These are phyloP conservation scores for Tetrahymena elliotti DNA, from an alignment of 73 alveolate species.

Conservation along the genomic window DNA sequence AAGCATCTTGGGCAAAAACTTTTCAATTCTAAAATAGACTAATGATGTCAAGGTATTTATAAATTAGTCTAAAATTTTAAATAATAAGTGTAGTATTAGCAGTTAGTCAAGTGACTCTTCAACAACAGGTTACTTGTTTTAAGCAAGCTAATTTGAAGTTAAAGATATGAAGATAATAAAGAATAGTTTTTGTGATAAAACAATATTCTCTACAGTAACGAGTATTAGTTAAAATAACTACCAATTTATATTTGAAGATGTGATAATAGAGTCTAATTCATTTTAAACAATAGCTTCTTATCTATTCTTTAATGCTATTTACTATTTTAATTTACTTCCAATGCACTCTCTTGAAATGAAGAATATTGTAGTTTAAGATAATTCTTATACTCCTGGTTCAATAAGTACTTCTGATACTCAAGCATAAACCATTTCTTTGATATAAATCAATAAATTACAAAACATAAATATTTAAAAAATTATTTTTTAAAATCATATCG, in stretches of 20 bases:
- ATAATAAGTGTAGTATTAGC: background rate
- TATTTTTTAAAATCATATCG: background rate
- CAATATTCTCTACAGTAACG: background rate
- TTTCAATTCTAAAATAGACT: background rate
- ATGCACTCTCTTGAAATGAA: background rate
- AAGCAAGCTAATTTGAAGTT: background rate
- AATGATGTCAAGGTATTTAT: background rate
- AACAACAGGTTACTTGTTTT: background rate
- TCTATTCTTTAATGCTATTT: background rate
- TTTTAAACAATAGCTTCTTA: background rate
- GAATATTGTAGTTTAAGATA: background rate
- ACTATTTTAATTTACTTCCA: background rate
- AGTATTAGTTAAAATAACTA: background rate
- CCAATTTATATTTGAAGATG: background rate
- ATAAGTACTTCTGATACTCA: background rate
- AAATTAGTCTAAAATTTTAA: background rate
- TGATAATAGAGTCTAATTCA: background rate
- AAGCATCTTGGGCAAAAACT: background rate
- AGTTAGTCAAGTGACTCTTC: background rate
- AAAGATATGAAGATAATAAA: background rate
- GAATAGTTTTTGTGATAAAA: background rate
- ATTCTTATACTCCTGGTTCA: background rate
- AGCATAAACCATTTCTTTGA: background rate
- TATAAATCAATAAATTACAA: no score
- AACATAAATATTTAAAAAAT: no score